Percentiles rank a stretch among this genome's conserved stretches.
These are phyloP conservation scores for Citrus glauca DNA, from an alignment of 345 rosid genomes.

Conservation along the genomic window DNA sequence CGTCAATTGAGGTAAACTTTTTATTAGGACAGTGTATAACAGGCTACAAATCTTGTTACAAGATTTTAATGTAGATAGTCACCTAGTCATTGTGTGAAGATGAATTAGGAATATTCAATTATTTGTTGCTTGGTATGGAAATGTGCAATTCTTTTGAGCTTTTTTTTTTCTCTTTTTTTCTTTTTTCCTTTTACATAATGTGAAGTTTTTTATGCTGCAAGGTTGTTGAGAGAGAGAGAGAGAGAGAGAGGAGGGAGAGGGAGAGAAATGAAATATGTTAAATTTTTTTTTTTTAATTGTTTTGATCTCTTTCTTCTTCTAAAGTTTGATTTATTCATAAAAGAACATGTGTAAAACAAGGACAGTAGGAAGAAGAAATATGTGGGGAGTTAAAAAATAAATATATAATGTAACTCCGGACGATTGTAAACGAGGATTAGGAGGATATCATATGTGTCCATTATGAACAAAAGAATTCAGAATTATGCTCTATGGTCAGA, in stretches of 20 bases:
- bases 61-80: neutral
- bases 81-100: neutral
- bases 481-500: neutral
- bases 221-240: no score
- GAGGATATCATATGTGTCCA: neutral
- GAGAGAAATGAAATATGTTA: no score
- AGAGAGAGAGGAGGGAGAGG: no score
- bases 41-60: neutral
- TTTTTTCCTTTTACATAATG: neutral
- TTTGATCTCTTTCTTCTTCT: neutral
- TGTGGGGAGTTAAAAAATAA: neutral
- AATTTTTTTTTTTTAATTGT: no score
- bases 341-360: neutral
- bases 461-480: neutral
- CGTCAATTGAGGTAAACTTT: slow-evolving; percentile 31
- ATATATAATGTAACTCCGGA: neutral
- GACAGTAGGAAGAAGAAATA: neutral
- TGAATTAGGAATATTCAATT: neutral
- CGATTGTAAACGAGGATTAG: neutral
- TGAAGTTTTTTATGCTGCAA: no score
- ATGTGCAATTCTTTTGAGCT: neutral
- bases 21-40: neutral
- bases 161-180: neutral
- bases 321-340: no score
- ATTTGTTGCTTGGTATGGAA: neutral